phyloP scores from a whole-genome alignment of 768 basidiomycete genomes.

The Inosperma sp. region DNA sequence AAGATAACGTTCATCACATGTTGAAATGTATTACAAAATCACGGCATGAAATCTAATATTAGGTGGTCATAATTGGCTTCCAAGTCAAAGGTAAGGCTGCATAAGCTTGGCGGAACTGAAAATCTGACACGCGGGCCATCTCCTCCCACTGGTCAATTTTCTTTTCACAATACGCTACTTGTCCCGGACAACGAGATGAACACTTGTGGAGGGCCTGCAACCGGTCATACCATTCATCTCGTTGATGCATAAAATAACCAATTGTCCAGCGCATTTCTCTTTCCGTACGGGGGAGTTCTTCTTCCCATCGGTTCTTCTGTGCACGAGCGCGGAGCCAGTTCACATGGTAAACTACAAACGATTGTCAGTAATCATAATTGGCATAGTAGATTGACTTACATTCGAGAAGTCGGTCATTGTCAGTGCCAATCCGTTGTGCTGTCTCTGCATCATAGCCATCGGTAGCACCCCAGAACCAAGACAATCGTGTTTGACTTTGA shows the following conservation, averaged over 20 bases:
- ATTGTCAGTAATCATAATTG: not conserved
- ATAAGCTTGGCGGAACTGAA: not conserved
- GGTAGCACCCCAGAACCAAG: slow-evolving; percentile 2
- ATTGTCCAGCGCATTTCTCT: slow-evolving; percentile 21
- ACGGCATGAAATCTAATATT: no score
- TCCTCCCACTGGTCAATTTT: not conserved
- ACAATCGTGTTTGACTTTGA: not conserved
- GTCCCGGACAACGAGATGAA: fast-evolving
- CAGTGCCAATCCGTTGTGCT: not conserved
- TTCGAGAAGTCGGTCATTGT: not conserved
- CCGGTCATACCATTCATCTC: not conserved
- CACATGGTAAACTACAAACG: slow-evolving; percentile 13
- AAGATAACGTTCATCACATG: no score
- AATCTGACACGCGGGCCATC: not conserved
- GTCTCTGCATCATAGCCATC: not conserved
- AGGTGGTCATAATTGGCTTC: no score
- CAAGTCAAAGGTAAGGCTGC: no score
- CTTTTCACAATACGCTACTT: not conserved
- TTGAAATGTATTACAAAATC: no score
- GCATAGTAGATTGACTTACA: not conserved
- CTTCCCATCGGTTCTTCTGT: slow-evolving; percentile 14
- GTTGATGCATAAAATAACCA: slow-evolving; percentile 12
- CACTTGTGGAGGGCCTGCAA: not conserved
- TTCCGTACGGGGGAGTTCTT: slow-evolving; percentile 14
- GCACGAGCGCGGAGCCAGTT: slow-evolving; percentile 19